Base-by-base conservation (phyloP, 192 early-diverging fungal species). In the Spinellus fusiger region DNA sequence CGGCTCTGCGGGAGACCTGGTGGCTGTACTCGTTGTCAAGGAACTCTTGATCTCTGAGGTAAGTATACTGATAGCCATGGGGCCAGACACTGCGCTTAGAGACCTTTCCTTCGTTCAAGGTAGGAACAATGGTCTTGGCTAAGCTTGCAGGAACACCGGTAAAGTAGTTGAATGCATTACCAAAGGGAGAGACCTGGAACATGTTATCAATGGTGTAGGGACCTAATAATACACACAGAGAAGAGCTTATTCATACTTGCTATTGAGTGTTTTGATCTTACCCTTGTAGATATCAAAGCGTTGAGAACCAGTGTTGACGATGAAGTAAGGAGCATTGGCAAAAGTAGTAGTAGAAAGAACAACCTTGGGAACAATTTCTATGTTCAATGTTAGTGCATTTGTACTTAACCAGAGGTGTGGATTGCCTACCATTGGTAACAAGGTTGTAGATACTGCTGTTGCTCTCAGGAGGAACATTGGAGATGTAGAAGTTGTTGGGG, bases 401-500 rank as follows among this genome's bases (percentile, higher is more conserved):
- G 22, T 35, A 56, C 35, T 18, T 16, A 16, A 26, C 26, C n/a
- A 29, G 26, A 38, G 5, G 26, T 44, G 18, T 23, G 9, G 18
- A 29, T 27, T 12, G 9, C 55, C 27, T 32, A 59, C 58, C 70
- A 20, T 61, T 68, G 22, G 61, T 25, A 12, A 80, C 55, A 23
- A 74, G 27, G 37, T 66, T 73, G 59, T 69, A 38, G 9, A 80
- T 33, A 26, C 69, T 70, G 29, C 64, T 55, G 51, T 63, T 62
- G 69, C 68, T 67, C 28, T 64, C 50, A 49, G 54, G 48, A 32
- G 71, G 61, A 53, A 71, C 75, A 29, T 75, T 64, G 35, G 20
- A 27, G n/a, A 78, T n/a, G 57, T 68, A 79, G 54, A 79, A 83
- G 26, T 83, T 78, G 31, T 78, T 74, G 31, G 81, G 81, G 18